phyloP scores from a whole-genome alignment of 805 yeast genomes.

The Candida odintsovae region DNA sequence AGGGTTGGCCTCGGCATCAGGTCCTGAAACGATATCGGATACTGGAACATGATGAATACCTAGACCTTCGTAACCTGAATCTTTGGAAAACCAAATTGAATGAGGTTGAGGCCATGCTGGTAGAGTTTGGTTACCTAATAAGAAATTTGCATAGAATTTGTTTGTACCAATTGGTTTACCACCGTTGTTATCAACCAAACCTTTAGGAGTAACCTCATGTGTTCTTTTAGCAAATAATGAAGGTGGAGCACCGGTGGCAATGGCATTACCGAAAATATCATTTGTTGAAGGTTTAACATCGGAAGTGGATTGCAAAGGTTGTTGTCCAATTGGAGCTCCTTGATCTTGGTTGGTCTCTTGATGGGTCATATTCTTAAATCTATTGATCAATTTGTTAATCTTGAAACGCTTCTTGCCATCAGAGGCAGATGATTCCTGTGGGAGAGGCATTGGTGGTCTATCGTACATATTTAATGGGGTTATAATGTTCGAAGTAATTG shows the following conservation, averaged over 20 bases:
- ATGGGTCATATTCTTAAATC: slow-evolving; percentile 13
- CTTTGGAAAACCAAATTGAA: slow-evolving; percentile 60
- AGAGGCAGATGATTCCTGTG: slow-evolving; percentile 6
- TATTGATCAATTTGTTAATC: slow-evolving; percentile 8
- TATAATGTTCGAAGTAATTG: neutral
- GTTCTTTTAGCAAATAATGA: slow-evolving; percentile 29
- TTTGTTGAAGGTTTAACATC: neutral
- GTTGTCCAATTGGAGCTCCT: slow-evolving; percentile 4
- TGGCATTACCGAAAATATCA: slow-evolving; percentile 37
- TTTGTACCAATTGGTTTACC: slow-evolving; percentile 59
- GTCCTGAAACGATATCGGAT: slow-evolving; percentile 63
- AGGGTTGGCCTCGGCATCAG: slow-evolving; percentile 46
- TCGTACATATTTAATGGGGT: slow-evolving; percentile 18
- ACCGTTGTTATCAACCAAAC: slow-evolving; percentile 13
- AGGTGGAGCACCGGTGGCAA: slow-evolving; percentile 40
- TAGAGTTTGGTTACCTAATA: slow-evolving; percentile 58
- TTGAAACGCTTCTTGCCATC: neutral
- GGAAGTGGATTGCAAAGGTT: neutral
- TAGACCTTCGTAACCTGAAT: slow-evolving; percentile 45
- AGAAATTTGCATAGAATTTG: slow-evolving; percentile 70
- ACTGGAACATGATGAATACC: slow-evolving; percentile 61
- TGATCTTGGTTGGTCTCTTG: neutral
- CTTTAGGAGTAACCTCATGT: slow-evolving; percentile 27
- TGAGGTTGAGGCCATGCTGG: slow-evolving; percentile 85
- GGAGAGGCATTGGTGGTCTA: slow-evolving; percentile 27